Evolutionary conservation across 805 yeast genomes (phyloP), one percentile per base, ranked within the genome.

Genomic region (Yamadazyma nakazawae): DNA sequence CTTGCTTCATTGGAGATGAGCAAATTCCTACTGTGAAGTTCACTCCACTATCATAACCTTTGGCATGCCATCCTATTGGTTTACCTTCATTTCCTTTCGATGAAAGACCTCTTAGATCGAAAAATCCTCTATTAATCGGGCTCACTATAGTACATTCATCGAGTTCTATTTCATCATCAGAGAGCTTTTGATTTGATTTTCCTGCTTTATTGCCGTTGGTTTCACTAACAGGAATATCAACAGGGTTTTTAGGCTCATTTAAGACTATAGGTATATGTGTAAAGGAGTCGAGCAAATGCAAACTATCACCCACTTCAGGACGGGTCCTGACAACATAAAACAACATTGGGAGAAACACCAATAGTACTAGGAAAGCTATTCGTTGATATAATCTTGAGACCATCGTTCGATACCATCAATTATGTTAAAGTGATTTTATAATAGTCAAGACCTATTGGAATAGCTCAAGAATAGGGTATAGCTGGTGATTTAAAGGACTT

Each of bases 11-110:
- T 49, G 79, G 65, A 62, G 78, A 56, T 49, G 82, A 57, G 59
- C 76, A 57, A 38, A 74, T 66, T 9, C 78, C 84, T 55, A 75
- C 14, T 39, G 75, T 85, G 67, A 84, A 90, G 64, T 90, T 90
- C 40, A 68, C 71, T 24, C 82, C 82, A 55, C 78, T 79, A 52
- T 84, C 94, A 61, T 75, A 77, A 0, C 95, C 95, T 50, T 75
- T 76, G 2, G 91, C 81, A 34, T 72, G 64, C 88, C 91, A 88
- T 19, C 84, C 63, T 28, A 50, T n/a, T 8, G 72, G 55, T 54
- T 64, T 52, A 69, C 81, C 69, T 63, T 76, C 70, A 65, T 82
- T 52, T 51, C 76, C 52, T 60, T 68, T 47, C 59, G 78, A 43
- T 53, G 80, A 61, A 69, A 82, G 63, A 57, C 79, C 57, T 56